Conservation (phyloP, 306 rosid genomes). For the Pyrus pyrifolia region DNA sequence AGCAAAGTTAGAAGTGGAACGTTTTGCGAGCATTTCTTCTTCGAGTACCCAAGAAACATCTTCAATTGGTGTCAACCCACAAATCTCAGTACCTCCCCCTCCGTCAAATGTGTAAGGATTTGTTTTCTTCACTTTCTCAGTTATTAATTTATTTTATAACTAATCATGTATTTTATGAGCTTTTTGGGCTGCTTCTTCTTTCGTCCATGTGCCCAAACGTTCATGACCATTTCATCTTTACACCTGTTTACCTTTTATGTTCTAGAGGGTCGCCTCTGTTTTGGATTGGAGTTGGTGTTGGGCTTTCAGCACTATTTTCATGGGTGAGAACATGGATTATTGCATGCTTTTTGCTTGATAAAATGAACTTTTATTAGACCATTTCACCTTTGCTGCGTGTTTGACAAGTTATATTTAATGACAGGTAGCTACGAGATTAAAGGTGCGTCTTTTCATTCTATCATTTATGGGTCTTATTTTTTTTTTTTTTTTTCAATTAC, state of each 20-base stretch:
- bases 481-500: background rate
- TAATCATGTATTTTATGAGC: background rate
- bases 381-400: conserved; percentile 19
- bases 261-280: conserved; percentile 88
- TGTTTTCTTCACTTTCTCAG: background rate
- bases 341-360: background rate
- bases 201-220: background rate
- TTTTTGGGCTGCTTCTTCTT: background rate
- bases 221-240: conserved; percentile 5
- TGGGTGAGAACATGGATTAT: conserved; percentile 52
- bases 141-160: background rate
- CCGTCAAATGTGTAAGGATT: conserved; percentile 60
- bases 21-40: conserved; percentile 74
- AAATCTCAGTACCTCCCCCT: conserved; percentile 50
- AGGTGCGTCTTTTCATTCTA: conserved; percentile 58
- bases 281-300: conserved; percentile 97
- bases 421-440: conserved; percentile 68
- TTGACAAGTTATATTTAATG: conserved; percentile 32
- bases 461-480: conserved; percentile 19
- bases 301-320: conserved; percentile 81
- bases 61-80: conserved; percentile 76
- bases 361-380: background rate
- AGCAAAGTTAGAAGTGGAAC: conserved; percentile 35
- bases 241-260: conserved; percentile 7
- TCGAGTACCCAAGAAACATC: conserved; percentile 53